Evolutionary conservation across 108 stramenopile species (phyloP), one percentile per base, ranked within the genome.

Genomic region (Parietichytrium sp.): DNA sequence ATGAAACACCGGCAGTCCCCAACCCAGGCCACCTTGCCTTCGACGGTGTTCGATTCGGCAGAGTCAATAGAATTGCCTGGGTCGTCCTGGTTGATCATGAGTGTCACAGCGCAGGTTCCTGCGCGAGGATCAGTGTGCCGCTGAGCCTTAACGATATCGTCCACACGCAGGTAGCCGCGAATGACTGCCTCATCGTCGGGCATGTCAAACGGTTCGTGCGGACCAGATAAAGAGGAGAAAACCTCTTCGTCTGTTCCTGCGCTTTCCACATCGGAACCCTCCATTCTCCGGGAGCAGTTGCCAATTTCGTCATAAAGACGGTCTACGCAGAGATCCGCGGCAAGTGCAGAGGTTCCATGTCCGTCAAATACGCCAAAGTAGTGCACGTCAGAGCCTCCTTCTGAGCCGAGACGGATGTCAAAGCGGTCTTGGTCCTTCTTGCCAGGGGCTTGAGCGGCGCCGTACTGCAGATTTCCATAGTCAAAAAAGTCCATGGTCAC

Each of bases 391-490:
- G 36, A 33, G 61, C 61, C 61, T n/a, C 45, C 61, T 20, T 72
- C 61, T 33, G 36, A 45, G 61, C 61, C 61, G 38, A 72, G 42
- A 27, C 61, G 61, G 3, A 72, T 25, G 61, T 72, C 61, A 42
- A 45, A 72, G 38, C 61, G 33, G 61, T 72, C 61, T 42, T 72
- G 61, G 42, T 72, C 61, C 33, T 72, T 72, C 42, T 72, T 72
- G 61, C 61, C 61, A n/a, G 45, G 36, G 42, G 61, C 61, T 42
- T 72, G 61, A n/a, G 61, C 61, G 42, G 45, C 61, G 42, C 61
- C 61, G 42, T 72, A 72, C 61, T 72, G 61, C 15, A 72, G 38
- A 7, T 33, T 12, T 16, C 38, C 8, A 6, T n/a, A 33, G 61
- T 72, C 61, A 42, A 45, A 72, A 2, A 45, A 42, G 61, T 72